phyloP scores from a whole-genome alignment of 768 basidiomycete genomes.

The Suillus placidus region DNA sequence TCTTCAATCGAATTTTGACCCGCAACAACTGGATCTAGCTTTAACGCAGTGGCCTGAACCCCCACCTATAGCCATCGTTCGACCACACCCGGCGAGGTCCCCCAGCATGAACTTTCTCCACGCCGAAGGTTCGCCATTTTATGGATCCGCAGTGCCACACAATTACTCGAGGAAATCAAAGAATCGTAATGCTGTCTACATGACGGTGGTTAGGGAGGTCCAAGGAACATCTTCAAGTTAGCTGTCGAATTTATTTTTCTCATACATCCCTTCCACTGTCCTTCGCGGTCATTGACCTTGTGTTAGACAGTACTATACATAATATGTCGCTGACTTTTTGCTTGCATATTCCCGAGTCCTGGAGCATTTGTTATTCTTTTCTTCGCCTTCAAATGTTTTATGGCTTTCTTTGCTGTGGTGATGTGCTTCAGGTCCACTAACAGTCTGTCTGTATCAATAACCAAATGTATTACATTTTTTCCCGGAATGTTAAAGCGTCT shows the following conservation, averaged over 20 bases:
- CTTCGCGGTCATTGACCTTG: neutral
- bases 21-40: conserved; percentile 13
- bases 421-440: neutral
- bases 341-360: neutral
- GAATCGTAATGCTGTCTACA: conserved; percentile 39
- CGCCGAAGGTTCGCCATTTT: conserved; percentile 4
- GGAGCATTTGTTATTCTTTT: neutral
- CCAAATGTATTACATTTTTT: neutral
- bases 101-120: conserved; percentile 10
- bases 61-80: conserved; percentile 21
- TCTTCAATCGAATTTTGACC: conserved; percentile 31
- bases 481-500: neutral
- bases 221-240: neutral
- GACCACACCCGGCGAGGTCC: conserved; percentile 11
- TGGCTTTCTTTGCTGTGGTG: neutral
- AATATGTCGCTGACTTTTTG: neutral
- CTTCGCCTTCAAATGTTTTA: neutral
- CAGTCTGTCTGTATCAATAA: neutral
- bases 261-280: neutral
- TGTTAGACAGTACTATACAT: neutral
- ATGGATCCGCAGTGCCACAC: conserved; percentile 5
- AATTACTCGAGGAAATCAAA: neutral
- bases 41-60: conserved; percentile 26
- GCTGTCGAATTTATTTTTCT: neutral
- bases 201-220: conserved; percentile 48